Conservation (phyloP, 495 filamentous ascomycete genomes). For the Neurospora africana region DNA sequence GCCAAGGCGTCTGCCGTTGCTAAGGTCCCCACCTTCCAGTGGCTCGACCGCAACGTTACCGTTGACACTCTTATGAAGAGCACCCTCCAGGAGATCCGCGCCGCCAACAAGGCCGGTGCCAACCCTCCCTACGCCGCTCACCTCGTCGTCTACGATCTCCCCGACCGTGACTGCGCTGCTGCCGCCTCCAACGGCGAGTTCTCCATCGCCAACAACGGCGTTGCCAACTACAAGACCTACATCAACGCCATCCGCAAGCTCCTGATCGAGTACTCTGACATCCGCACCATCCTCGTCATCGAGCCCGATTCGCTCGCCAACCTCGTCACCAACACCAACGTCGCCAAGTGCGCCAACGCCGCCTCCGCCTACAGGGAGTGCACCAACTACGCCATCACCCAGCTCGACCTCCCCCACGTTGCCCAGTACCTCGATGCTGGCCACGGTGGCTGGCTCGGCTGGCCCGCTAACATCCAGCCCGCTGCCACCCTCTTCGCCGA, state of each 20-base stretch:
- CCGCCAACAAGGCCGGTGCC: constrained; percentile 43
- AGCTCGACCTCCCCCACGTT: constrained; percentile 65
- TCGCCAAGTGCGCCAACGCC: constrained; percentile 54
- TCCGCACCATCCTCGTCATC: constrained; percentile 43
- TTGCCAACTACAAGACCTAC: constrained; percentile 59
- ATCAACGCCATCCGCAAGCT: constrained; percentile 56
- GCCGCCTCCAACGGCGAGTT: constrained; percentile 69
- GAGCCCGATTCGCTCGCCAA: constrained; percentile 77
- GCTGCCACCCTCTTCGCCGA: constrained; percentile 56
- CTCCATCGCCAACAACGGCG: constrained; percentile 41
- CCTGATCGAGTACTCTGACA: constrained; percentile 43
- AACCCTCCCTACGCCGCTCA: constrained; percentile 24
- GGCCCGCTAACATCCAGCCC: constrained; percentile 64
- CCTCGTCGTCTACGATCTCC: constrained; percentile 67
- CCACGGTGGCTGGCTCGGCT: constrained; percentile 74
- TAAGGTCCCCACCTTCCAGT: constrained; percentile 60
- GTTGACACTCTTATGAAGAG: constrained; percentile 44
- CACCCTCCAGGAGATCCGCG: constrained; percentile 44
- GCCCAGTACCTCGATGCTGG: constrained; percentile 78
- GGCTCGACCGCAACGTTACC: constrained; percentile 53
- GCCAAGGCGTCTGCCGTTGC: constrained; percentile 45
- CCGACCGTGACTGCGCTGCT: constrained; percentile 68
- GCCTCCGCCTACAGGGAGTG: constrained; percentile 54
- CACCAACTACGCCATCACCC: constrained; percentile 57
- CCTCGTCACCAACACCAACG: constrained; percentile 62